A percentile compares a stretch with the other conserved stretches of the same genome.
These are phyloP conservation scores for Leccinellum luteum DNA, from an alignment of 768 basidiomycete species.

Conservation along the genomic window DNA sequence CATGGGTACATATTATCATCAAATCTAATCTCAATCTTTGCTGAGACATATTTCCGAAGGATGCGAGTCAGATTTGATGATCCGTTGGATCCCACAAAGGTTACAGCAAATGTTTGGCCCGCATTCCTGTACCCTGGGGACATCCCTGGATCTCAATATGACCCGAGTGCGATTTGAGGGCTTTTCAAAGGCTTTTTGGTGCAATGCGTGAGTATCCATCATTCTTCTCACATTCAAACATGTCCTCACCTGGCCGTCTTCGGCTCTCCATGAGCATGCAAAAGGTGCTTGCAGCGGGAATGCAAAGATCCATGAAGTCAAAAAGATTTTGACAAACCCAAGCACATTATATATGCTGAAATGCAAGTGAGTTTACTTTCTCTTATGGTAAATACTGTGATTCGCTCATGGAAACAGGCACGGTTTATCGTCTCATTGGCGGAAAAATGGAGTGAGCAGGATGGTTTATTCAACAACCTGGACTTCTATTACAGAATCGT, in stretches of 20 bases:
- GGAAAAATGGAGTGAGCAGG: slow-evolving; percentile 2
- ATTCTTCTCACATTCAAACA: background rate
- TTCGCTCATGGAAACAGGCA: background rate
- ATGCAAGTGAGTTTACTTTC: background rate
- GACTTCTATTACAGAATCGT: background rate
- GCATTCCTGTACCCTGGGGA: too few relatives aligned
- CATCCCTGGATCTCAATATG: too few relatives aligned
- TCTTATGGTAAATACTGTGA: background rate
- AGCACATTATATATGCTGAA: background rate
- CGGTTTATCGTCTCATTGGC: background rate
- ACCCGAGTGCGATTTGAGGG: too few relatives aligned
- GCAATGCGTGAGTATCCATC: too few relatives aligned
- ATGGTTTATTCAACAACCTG: background rate
- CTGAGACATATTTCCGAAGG: too few relatives aligned
- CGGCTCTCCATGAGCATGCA: background rate
- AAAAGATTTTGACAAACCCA: background rate
- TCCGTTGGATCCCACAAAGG: too few relatives aligned
- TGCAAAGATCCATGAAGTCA: background rate
- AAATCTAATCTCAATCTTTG: too few relatives aligned
- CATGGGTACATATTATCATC: too few relatives aligned
- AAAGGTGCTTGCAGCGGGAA: background rate
- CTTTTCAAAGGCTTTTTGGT: too few relatives aligned
- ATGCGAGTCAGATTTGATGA: too few relatives aligned
- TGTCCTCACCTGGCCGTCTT: background rate
- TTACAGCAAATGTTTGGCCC: too few relatives aligned